These are phyloP conservation scores for Phytophthora fragariae DNA, from an alignment of 352 stramenopile genomes.

Conservation along the genomic window DNA sequence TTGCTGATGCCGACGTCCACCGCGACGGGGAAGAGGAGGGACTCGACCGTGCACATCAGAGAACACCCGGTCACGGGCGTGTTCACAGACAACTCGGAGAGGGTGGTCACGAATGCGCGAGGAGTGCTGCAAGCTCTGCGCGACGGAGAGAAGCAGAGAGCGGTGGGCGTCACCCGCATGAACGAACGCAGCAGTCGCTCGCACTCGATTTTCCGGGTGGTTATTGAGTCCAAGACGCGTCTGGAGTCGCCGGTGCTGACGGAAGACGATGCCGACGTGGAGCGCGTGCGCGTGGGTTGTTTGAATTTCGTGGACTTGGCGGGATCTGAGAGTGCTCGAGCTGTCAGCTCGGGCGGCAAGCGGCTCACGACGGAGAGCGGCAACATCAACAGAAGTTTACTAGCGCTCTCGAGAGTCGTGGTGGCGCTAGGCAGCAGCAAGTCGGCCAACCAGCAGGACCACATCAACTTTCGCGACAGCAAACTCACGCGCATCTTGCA, in stretches of 20 bases:
- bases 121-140: constrained; percentile 47
- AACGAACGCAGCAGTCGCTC: constrained; percentile 68
- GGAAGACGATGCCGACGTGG: constrained; percentile 15
- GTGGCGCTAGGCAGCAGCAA: constrained; percentile 92
- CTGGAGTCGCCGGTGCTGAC: constrained; percentile 19
- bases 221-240: constrained; percentile 49
- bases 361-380: constrained; percentile 55
- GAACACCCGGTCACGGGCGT: constrained; percentile 60
- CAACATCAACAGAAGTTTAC: constrained; percentile 78
- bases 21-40: constrained; percentile 26
- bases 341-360: constrained; percentile 63
- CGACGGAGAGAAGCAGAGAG: constrained; percentile 54
- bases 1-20: constrained; percentile 62
- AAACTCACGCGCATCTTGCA: constrained; percentile 94
- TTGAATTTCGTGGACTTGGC: constrained; percentile 95
- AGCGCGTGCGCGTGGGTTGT: constrained; percentile 47
- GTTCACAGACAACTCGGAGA: constrained; percentile 60
- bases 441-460: constrained; percentile 38
- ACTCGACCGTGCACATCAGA: constrained; percentile 45
- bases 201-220: constrained; percentile 59
- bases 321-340: constrained; percentile 93
- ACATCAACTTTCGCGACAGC: constrained; percentile 94
- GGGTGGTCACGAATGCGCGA: constrained; percentile 47
- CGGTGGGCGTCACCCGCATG: constrained; percentile 56
- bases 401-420: constrained; percentile 86